Base-by-base conservation (phyloP, 1,139 yeast genomes). In the Yamadazyma taylorii region DNA sequence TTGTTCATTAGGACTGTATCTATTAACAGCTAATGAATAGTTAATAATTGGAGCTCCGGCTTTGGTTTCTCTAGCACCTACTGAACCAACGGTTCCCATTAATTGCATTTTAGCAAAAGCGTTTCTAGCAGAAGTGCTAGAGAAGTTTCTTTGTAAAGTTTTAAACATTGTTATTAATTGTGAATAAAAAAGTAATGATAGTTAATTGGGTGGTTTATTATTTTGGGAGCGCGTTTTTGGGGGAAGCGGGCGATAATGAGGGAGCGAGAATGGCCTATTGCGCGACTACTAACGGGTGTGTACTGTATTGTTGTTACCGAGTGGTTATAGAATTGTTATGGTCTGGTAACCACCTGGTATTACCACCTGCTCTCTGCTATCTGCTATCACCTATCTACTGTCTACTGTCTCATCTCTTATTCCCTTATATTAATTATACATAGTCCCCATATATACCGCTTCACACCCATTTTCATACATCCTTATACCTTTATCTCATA, bases 21-120 rank as follows among this genome's bases (percentile, higher is more conserved):
- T 60, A 57, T 66, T 61, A 24, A 71, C 76, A 10, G 75, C 77
- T 43, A 71, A 63, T 12, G 73, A 61, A 54, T 71, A 71, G 39
- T 56, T 60, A 51, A 69, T 56, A 51, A 61, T 70, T 41, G 64
- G 67, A 31, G 46, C 48, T 26, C 73, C 73, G 38, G 59, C 63
- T 39, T 56, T 61, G 43, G 71, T 61, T 56, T 69, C 75, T 47
- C 58, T 65, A 42, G 58, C 50, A 35, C 60, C 52, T 38, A 70
- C 61, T 38, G 45, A 55, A 13, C 75, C 76, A 16, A 71, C 73
- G 21, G 66, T 58, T 17, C 77, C 77, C 35, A 69, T 51, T 45
- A 71, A 56, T 50, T 63, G 69, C 57, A 67, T 63, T 42, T 61
- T 65, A 45, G 77, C 76, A 48, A 69, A 69, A 14, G 66, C 59